Evolutionary conservation across 75 land plant species (phyloP).

Genomic region (Picea sitchensis): DNA sequence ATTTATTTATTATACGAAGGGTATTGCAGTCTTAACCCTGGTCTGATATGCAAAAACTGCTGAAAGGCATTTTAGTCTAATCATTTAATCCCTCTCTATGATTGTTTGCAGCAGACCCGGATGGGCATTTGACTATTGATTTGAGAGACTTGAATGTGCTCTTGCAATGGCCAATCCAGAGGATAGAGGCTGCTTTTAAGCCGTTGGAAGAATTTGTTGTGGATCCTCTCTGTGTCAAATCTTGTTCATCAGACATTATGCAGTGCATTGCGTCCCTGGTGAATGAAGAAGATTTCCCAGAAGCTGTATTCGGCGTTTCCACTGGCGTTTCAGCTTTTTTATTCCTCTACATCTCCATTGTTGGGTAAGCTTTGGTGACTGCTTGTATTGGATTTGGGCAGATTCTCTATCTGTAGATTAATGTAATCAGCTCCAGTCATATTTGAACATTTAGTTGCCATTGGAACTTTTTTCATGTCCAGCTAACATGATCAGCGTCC

Average conservation of each 20-base stretch:
- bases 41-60: not conserved
- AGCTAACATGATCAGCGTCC: constrained; percentile 8
- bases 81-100: not conserved
- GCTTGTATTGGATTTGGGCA: not conserved
- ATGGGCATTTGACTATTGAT: constrained; percentile 11
- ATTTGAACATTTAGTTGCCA: not conserved
- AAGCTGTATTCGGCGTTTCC: constrained; percentile 48
- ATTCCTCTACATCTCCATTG: constrained; percentile 65
- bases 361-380: constrained; percentile 46
- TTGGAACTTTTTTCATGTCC: not conserved
- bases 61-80: not conserved
- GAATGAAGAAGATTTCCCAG: constrained; percentile 47
- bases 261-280: constrained; percentile 33
- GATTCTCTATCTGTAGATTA: not conserved
- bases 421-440: not conserved
- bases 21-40: not conserved
- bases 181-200: constrained; percentile 33
- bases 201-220: not conserved
- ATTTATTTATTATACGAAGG: not conserved
- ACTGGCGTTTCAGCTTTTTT: constrained; percentile 72
- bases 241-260: constrained; percentile 26
- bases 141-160: constrained; percentile 52
- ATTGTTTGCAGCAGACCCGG: not conserved
- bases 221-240: constrained; percentile 8
- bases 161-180: constrained; percentile 52